Base-by-base conservation (phyloP, 345 rosid species). In the Chamaenerion angustifolium region DNA sequence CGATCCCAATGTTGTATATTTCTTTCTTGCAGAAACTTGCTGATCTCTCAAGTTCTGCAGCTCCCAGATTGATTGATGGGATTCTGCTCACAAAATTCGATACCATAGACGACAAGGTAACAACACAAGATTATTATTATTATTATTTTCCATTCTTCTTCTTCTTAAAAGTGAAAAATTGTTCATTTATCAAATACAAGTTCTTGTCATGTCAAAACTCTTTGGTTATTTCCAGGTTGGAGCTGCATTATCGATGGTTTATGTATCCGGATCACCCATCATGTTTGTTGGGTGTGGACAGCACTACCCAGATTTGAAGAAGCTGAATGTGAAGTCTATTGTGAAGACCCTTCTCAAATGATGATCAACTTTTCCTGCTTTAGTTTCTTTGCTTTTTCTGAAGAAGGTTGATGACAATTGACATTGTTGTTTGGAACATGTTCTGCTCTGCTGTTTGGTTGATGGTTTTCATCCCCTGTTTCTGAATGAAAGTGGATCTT, bases 211-310 rank as follows among this genome's bases (percentile, higher is more conserved):
- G 8, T 3, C 4, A 8, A 31, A 31, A 31, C 10, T 31, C 1
- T 31, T 8, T 31, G 37, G 37, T 10, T 18, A 43, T 8, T 21
- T 48, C 4, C 52, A 92, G 96, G 99, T 92, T 55, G 99, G 99
- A 60, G 99, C 96, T 15, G 96, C 99, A 0, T 73, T 92, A 45
- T 88, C 96, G 0, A 85, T 92, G 99, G 99, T 92, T 42, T 92
- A 92, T 70, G 79, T 81, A 31, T 92, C 95, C 0, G 99, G 99
- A 27, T 73, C 96, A 15, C 99, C 96, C 0, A 96, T 92, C 41
- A 92, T 92, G 99, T 92, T 92, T 9, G 90, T 92, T 12, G 99
- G 99, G 18, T 92, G 99, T 12, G 99, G 99, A 12, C 96, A 88
- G 70, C 82, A 93, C 0, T 92, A 92, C 61, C 84, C 99, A 1